These are phyloP conservation scores for Cladosporium phlei DNA, from an alignment of 2,329 filamentous ascomycete species.

Conservation along the genomic window DNA sequence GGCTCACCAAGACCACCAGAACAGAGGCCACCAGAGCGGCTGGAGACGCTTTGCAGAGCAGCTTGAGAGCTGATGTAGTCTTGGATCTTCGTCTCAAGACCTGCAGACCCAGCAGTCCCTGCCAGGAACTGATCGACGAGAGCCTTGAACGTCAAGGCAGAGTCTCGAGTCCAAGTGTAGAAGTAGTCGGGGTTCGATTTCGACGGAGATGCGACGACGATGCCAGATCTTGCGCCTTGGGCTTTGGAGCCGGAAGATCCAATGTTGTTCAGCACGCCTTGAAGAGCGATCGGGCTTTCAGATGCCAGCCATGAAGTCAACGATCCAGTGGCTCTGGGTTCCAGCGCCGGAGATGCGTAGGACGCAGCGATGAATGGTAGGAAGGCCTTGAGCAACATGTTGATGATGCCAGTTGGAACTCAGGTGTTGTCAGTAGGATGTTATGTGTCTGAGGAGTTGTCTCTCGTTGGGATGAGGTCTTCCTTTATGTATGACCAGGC, in stretches of 20 bases:
- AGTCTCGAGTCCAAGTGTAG: constrained; percentile 75
- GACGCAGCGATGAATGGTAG: constrained; percentile 5
- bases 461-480: too few species aligned
- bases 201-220: constrained; percentile 54
- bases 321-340: constrained; percentile 17
- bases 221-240: constrained; percentile 45
- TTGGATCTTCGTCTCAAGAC: constrained; percentile 57
- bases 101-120: constrained; percentile 46
- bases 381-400: constrained; percentile 8
- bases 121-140: constrained; percentile 62
- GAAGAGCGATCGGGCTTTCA: constrained; percentile 46
- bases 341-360: constrained; percentile 16
- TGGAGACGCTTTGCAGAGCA: constrained; percentile 60
- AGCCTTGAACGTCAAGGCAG: constrained; percentile 64
- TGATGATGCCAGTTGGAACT: not conserved
- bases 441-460: too few species aligned
- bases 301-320: constrained; percentile 35
- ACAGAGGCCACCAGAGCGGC: constrained; percentile 59
- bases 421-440: too few species aligned
- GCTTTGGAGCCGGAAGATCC: constrained; percentile 48
- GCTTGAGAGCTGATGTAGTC: constrained; percentile 66
- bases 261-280: constrained; percentile 53
- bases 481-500: too few species aligned
- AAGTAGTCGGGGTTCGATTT: constrained; percentile 58
- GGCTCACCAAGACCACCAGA: constrained; percentile 61